Evolutionary conservation across 2,329 filamentous ascomycete species (phyloP).

Genomic region (Ophiognomonia clavigignenti-juglandacearum): DNA sequence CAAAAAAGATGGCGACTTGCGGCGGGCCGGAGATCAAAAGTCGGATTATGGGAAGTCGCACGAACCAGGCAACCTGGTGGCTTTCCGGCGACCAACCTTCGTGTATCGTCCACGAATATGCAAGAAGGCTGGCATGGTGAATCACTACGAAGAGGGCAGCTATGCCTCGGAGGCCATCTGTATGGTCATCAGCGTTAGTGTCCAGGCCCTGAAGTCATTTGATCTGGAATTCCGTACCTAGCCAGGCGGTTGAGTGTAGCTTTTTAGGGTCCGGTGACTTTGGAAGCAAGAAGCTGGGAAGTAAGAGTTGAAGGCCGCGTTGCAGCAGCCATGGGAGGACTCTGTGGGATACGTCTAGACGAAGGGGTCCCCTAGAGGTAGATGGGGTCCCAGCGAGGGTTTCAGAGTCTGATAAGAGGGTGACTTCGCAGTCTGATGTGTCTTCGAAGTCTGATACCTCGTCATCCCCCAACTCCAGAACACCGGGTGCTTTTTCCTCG

Average conservation of each 20-base stretch:
- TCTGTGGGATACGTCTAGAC: not conserved
- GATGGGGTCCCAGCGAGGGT: not conserved
- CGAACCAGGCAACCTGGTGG: slow-evolving; percentile 9
- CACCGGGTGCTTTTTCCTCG: too few species aligned
- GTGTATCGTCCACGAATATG: slow-evolving; percentile 15
- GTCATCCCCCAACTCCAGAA: too few species aligned
- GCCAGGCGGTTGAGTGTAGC: slow-evolving; percentile 15
- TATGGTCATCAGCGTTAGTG: too few species aligned
- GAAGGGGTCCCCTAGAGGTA: not conserved
- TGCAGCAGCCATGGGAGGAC: not conserved
- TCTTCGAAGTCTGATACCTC: too few species aligned
- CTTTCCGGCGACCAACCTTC: slow-evolving; percentile 7
- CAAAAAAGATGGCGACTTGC: slow-evolving; percentile 31
- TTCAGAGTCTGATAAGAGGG: not conserved
- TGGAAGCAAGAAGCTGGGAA: slow-evolving; percentile 12
- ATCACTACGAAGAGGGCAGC: slow-evolving; percentile 20
- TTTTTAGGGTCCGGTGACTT: slow-evolving; percentile 1
- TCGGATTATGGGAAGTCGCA: slow-evolving; percentile 27
- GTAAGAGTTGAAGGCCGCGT: not conserved
- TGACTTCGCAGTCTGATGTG: not conserved
- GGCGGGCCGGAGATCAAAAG: slow-evolving; percentile 24
- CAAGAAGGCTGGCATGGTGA: slow-evolving; percentile 16
- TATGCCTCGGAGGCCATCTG: slow-evolving; percentile 21
- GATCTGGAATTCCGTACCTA: slow-evolving; percentile 6
- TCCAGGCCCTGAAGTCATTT: not conserved